Evolutionary conservation across 257 asterid genomes (phyloP).

Genomic region (Solanum paucissectum): DNA sequence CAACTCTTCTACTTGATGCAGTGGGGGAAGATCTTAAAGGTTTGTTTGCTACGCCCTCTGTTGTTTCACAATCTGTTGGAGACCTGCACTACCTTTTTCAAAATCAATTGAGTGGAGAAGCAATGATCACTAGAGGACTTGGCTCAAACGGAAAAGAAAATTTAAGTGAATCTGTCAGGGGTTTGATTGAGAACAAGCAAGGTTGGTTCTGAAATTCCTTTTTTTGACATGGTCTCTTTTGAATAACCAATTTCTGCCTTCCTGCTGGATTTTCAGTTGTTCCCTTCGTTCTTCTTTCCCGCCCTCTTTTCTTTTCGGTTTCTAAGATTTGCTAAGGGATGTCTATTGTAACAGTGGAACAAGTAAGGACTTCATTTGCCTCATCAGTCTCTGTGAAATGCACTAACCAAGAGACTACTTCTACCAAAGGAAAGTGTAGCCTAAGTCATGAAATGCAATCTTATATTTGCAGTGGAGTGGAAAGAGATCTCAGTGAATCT

Average conservation of each 20-base stretch:
- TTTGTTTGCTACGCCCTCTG: neutral
- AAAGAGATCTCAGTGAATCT: neutral
- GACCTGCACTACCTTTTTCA: neutral
- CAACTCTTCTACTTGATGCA: neutral
- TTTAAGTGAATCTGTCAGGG: neutral
- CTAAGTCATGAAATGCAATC: neutral
- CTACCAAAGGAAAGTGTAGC: neutral
- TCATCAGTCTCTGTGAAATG: neutral
- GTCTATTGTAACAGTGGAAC: neutral
- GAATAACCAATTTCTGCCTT: neutral
- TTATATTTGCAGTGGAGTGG: neutral
- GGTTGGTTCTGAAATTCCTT: neutral
- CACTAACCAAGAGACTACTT: neutral
- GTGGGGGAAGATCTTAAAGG: neutral
- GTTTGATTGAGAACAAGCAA: neutral
- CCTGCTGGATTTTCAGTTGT: neutral
- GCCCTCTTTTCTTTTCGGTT: neutral
- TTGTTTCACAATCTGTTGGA: neutral
- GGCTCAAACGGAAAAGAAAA: neutral
- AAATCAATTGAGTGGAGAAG: neutral
- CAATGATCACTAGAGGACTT: neutral
- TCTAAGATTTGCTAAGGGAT: neutral
- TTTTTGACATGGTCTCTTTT: neutral
- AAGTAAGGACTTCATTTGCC: neutral
- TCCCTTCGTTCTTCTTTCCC: neutral